Evolutionary conservation across 2,329 filamentous ascomycete species (phyloP).

Genomic region (Trichoderma brevicompactum): DNA sequence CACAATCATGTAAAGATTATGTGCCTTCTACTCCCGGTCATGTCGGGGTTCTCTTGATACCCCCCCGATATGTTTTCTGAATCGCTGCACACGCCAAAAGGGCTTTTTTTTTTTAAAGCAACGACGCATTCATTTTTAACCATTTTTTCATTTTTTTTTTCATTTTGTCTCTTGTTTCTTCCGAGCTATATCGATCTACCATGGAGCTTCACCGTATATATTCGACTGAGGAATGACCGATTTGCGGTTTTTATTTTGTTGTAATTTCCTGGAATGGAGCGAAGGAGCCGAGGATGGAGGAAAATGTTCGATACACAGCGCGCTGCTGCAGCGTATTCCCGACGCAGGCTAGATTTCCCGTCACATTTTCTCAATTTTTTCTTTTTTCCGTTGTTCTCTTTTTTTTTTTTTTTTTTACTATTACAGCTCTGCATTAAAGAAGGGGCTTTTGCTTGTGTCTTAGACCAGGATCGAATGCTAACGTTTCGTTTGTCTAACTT

Average conservation of each 20-base stretch:
- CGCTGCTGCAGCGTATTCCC: slow-evolving; percentile 20
- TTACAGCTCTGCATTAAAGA: slow-evolving; percentile 17
- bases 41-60: slow-evolving; percentile 18
- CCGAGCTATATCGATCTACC: slow-evolving; percentile 29
- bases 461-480: slow-evolving; percentile 29
- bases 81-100: background rate
- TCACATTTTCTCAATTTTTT: slow-evolving; percentile 17
- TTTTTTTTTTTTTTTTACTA: background rate
- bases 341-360: slow-evolving; percentile 21
- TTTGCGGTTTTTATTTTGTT: slow-evolving; percentile 28
- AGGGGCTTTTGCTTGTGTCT: slow-evolving; percentile 26
- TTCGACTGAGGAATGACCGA: slow-evolving; percentile 27
- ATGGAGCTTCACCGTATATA: slow-evolving; percentile 30
- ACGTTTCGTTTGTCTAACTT: slow-evolving; percentile 28
- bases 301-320: slow-evolving; percentile 22
- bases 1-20: slow-evolving; percentile 58
- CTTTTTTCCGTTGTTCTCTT: background rate
- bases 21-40: slow-evolving; percentile 1
- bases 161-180: slow-evolving; percentile 19
- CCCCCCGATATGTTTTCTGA: slow-evolving; percentile 19
- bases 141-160: slow-evolving; percentile 15
- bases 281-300: slow-evolving; percentile 18
- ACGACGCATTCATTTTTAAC: slow-evolving; percentile 19
- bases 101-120: slow-evolving; percentile 8
- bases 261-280: slow-evolving; percentile 27